phyloP scores from a whole-genome alignment of 768 basidiomycete genomes.

The Pluteus cervinus region DNA sequence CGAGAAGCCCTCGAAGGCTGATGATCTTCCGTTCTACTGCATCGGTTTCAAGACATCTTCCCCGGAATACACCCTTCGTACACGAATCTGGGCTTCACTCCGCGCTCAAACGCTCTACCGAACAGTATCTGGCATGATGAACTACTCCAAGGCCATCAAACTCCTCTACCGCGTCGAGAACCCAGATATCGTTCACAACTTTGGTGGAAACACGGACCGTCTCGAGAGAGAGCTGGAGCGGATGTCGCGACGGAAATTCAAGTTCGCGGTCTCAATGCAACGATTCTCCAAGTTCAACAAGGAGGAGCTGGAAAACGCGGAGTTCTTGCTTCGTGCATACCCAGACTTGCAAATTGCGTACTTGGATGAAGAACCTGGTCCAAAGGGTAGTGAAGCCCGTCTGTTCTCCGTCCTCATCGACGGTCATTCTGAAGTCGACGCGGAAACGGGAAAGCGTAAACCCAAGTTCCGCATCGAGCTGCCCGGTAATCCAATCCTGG shows the following conservation, averaged over 20 bases:
- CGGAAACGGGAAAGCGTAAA: slow-evolving; percentile 80
- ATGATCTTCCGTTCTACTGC: slow-evolving; percentile 98
- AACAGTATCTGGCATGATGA: slow-evolving; percentile 99
- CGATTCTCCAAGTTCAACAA: slow-evolving; percentile 99
- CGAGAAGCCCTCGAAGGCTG: slow-evolving; percentile 74
- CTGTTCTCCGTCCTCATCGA: slow-evolving; percentile 94
- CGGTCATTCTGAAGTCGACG: slow-evolving; percentile 93
- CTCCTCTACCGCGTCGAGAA: slow-evolving; percentile 98
- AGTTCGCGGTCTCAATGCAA: slow-evolving; percentile 98
- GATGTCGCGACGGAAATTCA: slow-evolving; percentile 98
- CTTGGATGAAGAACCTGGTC: slow-evolving; percentile 91
- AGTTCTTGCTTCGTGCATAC: slow-evolving; percentile 95
- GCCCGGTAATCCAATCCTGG: slow-evolving; percentile 97
- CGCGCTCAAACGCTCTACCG: slow-evolving; percentile 98
- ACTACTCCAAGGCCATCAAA: slow-evolving; percentile 99
- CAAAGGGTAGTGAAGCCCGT: slow-evolving; percentile 81
- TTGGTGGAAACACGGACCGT: slow-evolving; percentile 94
- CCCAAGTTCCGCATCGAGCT: slow-evolving; percentile 98
- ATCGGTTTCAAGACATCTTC: slow-evolving; percentile 99
- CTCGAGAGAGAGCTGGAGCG: slow-evolving; percentile 94
- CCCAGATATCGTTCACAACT: slow-evolving; percentile 92
- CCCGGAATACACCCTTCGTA: slow-evolving; percentile 97
- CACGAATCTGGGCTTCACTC: slow-evolving; percentile 98
- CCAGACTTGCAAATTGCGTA: slow-evolving; percentile 98
- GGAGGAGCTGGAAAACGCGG: slow-evolving; percentile 97